Base-by-base conservation (phyloP, 1,284 basidiomycete genomes). In the Neotropicomus parvogracilis region DNA sequence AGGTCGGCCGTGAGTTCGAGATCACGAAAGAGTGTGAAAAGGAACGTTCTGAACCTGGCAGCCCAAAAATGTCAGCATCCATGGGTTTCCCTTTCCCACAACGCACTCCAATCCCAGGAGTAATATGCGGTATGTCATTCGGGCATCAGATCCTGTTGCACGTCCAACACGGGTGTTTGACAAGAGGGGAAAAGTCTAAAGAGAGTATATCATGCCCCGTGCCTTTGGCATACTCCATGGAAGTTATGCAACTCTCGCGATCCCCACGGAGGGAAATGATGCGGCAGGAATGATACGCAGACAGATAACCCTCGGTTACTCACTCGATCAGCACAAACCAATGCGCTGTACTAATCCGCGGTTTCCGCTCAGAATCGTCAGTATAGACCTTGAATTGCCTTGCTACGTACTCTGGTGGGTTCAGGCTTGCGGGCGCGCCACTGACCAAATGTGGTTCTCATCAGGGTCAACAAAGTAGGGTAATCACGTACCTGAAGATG, bases 301-400 rank as follows among this genome's bases (percentile, higher is more conserved):
- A n/a, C n/a, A 35, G 39, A 49, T 20, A 41, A 17, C 36, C 46
- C 29, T 19, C 32, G 20, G 20, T 19, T 14, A 77, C 80, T 69
- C 60, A 83, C 81, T 89, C 84, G 21, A 75, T 73, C 38, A 89
- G 58, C 7, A 85, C 83, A 58, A 89, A 88, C 56, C 77, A 75
- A 63, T 80, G 87, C 7, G 85, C 84, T 56, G 88, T 85, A 62
- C 85, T n/a, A n/a, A 88, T 33, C 81, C 80, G 46, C 86, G 69
- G 54, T 80, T 73, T 46, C 77, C 78, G 53, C 74, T 75, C 40
- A 85, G 66, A 68, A 88, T 90, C 14, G 85, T 85, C 47, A 88
- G 66, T 78, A 85, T 46, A 86, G 63, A 16, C 83, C 84, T 24
- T 78, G 79, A 28, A 84, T 74, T 9, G 67, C 66, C 49, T 70